Evolutionary conservation across 371 early-diverging fungal genomes (phyloP), one percentile per base, ranked within the genome.

Genomic region (Chytridiales sp.): DNA sequence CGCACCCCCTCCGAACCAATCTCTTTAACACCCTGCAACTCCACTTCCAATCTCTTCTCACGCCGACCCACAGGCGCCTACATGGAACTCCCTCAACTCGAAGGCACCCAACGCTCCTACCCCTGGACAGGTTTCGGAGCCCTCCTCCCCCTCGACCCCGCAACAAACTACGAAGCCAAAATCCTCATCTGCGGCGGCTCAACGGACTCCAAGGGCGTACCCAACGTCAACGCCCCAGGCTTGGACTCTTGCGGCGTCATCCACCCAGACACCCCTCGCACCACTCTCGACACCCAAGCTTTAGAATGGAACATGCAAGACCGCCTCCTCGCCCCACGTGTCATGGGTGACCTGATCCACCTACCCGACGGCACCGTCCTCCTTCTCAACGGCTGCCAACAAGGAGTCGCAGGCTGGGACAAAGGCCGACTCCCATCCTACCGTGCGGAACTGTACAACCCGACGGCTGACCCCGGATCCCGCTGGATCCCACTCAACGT

Each of bases 341-440:
- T 86, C 40, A 86, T 86, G 85, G 69, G 68, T n/a, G 83, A 85
- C 56, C 78, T 79, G 30, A 74, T 85, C 17, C 61, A 79, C 39
- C 53, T 84, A 13, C 72, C 83, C 0, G 83, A 84, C 30, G 85
- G 86, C 19, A 83, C 69, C 17, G 29, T 84, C 5, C 64, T 84
- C 49, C 72, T 84, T 70, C 63, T 82, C n/a, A 86, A 86, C 64
- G 86, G 86, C 1, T 80, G 77, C 44, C 65, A 74, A 61, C 68
- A 72, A 17, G 86, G 86, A 21, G 81, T 76, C 68, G 85, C 83
- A 21, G 84, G 85, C 17, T 74, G 67, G 32, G 64, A 56, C 26
- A 50, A 58, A 24, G 61, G 66, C 61, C 3, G 65, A 65, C 74
- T 84, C 40, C 85, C 87, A 2, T 75, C 78, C 3, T 77, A 77